Evolutionary conservation across 2,329 filamentous ascomycete genomes (phyloP).

Genomic region (Aspergillus felis): DNA sequence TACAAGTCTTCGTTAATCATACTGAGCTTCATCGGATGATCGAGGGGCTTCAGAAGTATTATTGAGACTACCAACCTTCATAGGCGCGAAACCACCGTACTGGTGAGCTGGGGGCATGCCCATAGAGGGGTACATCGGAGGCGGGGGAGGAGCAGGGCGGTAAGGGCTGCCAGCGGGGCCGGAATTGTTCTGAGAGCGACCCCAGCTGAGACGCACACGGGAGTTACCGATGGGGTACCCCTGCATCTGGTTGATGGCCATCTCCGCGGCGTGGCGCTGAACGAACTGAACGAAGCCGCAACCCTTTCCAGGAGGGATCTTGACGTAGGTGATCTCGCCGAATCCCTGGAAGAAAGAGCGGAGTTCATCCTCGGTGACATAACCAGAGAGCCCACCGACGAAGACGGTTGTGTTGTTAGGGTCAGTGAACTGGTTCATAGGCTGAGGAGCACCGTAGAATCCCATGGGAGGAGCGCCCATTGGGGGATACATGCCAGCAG

Average conservation of each 20-base stretch:
- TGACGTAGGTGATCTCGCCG: slow-evolving; percentile 98
- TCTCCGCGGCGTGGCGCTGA: slow-evolving; percentile 96
- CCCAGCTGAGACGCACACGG: slow-evolving; percentile 94
- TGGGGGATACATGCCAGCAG: slow-evolving; percentile 60
- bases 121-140: slow-evolving; percentile 68
- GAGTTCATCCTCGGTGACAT: slow-evolving; percentile 99
- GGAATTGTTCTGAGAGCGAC: slow-evolving; percentile 97
- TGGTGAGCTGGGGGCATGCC: slow-evolving; percentile 62
- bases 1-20: slow-evolving; percentile 16
- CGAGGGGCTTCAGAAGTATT: slow-evolving; percentile 13
- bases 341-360: slow-evolving; percentile 99
- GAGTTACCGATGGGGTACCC: slow-evolving; percentile 99
- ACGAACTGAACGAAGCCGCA: slow-evolving; percentile 99
- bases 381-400: slow-evolving; percentile 92
- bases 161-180: slow-evolving; percentile 94
- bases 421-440: slow-evolving; percentile 99
- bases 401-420: slow-evolving; percentile 99
- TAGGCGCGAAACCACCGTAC: slow-evolving; percentile 61
- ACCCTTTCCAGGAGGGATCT: slow-evolving; percentile 98
- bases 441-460: slow-evolving; percentile 63
- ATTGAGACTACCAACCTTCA: slow-evolving; percentile 54
- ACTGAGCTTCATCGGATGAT: slow-evolving; percentile 5
- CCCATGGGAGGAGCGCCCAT: slow-evolving; percentile 68
- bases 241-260: slow-evolving; percentile 99
- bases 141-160: slow-evolving; percentile 76